Evolutionary conservation across 1,284 basidiomycete species (phyloP).

Genomic region (Cryptococcus jaspeensis): DNA sequence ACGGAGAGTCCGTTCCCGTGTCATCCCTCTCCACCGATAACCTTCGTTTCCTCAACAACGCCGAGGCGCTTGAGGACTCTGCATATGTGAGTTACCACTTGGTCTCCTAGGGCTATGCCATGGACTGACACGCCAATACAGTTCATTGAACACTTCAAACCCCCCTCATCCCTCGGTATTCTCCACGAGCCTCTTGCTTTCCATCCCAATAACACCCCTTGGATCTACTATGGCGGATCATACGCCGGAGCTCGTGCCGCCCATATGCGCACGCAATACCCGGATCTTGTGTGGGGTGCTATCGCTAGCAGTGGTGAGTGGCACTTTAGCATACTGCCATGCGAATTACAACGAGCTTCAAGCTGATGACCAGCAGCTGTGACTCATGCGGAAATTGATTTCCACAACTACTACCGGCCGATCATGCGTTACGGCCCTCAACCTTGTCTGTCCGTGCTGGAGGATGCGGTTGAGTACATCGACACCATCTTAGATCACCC

Average conservation of each 20-base stretch:
- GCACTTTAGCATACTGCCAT: not conserved
- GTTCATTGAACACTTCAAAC: slow-evolving; percentile 79
- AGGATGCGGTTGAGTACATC: slow-evolving; percentile 63
- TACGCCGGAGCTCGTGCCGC: slow-evolving; percentile 90
- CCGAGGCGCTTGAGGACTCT: slow-evolving; percentile 86
- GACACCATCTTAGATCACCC: slow-evolving; percentile 60
- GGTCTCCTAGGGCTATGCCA: not conserved
- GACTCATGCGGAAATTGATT: slow-evolving; percentile 57
- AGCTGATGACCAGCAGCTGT: slow-evolving; percentile 39
- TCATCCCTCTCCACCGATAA: slow-evolving; percentile 68
- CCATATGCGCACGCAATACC: slow-evolving; percentile 73
- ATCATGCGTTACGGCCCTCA: slow-evolving; percentile 73
- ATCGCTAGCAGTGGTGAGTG: slow-evolving; percentile 76
- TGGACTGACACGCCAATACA: slow-evolving; percentile 32
- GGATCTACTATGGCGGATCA: slow-evolving; percentile 87
- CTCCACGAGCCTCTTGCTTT: slow-evolving; percentile 60
- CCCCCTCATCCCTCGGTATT: slow-evolving; percentile 60
- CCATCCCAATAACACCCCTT: slow-evolving; percentile 60
- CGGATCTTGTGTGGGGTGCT: slow-evolving; percentile 83
- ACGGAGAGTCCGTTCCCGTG: slow-evolving; percentile 73
- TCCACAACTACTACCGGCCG: slow-evolving; percentile 72
- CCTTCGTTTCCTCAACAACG: slow-evolving; percentile 81
- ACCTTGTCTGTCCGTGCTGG: slow-evolving; percentile 68
- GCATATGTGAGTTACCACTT: slow-evolving; percentile 54
- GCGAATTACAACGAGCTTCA: not conserved